These are phyloP conservation scores for Lipomyces sp. DNA, from an alignment of 805 yeast species.

Conservation along the genomic window DNA sequence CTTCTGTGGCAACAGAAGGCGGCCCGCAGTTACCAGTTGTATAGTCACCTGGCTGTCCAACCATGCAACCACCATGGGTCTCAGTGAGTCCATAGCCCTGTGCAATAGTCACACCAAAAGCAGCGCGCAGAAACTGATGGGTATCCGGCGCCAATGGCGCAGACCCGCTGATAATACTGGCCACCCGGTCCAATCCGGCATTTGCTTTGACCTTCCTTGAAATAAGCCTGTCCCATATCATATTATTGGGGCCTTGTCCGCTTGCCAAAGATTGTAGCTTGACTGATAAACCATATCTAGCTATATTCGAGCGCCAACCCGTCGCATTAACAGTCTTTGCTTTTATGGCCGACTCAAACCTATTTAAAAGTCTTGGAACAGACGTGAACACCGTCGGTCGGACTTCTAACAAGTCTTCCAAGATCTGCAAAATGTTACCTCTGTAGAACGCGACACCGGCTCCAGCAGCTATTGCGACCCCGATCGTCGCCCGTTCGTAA, in stretches of 20 bases:
- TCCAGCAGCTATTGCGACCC: conserved; percentile 54
- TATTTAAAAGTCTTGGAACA: conserved; percentile 68
- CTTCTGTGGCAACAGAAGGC: conserved; percentile 59
- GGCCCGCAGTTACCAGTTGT: conserved; percentile 64
- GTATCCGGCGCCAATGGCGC: conserved; percentile 74
- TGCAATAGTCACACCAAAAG: conserved; percentile 57
- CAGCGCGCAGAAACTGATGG: conserved; percentile 63
- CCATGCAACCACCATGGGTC: conserved; percentile 38
- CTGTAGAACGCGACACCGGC: conserved; percentile 61
- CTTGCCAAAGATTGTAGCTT: conserved; percentile 47
- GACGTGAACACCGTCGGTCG: conserved; percentile 60
- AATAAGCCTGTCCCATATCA: conserved; percentile 48
- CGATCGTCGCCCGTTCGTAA: conserved; percentile 57
- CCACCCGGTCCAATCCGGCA: conserved; percentile 55
- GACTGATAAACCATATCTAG: conserved; percentile 52
- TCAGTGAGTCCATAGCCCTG: conserved; percentile 84
- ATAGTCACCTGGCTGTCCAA: conserved; percentile 51
- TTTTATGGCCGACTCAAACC: conserved; percentile 65
- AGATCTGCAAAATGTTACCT: conserved; percentile 54
- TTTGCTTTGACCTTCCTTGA: conserved; percentile 52
- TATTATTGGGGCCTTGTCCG: conserved; percentile 49
- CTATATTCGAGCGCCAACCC: conserved; percentile 52
- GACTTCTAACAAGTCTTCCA: conserved; percentile 61
- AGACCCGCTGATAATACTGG: conserved; percentile 58
- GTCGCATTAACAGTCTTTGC: conserved; percentile 53